A percentile compares a stretch with the other conserved stretches of the same genome.
These are phyloP conservation scores for Trapa incisa DNA, from an alignment of 345 rosid genomes.

Conservation along the genomic window DNA sequence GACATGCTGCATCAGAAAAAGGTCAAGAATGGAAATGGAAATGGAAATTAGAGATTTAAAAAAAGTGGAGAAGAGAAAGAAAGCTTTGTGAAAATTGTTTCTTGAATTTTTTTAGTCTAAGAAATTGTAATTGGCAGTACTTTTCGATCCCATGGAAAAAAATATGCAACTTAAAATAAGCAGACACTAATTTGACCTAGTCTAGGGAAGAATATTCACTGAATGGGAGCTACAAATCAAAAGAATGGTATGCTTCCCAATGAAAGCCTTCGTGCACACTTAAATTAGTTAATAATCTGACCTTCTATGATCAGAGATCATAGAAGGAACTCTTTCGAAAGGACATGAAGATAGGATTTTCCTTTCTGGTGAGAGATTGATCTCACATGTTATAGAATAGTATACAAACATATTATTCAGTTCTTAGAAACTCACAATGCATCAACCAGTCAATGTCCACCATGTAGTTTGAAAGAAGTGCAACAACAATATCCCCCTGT, in stretches of 20 bases:
- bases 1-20: constrained; percentile 48
- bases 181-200: background rate
- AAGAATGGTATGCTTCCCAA: background rate
- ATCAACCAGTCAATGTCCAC: constrained; percentile 86
- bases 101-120: background rate
- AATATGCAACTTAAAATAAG: background rate
- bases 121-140: background rate
- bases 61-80: background rate
- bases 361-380: background rate
- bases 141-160: background rate
- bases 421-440: constrained; percentile 26
- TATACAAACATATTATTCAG: background rate
- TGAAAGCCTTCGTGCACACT: background rate
- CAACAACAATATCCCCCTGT: constrained; percentile 68
- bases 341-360: background rate
- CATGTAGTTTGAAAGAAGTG: constrained; percentile 81
- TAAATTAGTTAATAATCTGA: background rate
- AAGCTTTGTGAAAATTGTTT: background rate
- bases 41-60: background rate
- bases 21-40: background rate
- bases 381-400: background rate
- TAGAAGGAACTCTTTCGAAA: background rate
- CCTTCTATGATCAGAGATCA: background rate
- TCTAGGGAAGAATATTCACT: background rate
- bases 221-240: background rate